Evolutionary conservation across 2,329 filamentous ascomycete species (phyloP), one percentile per base, ranked within the genome.

Genomic region (Botrytis pseudocinerea): DNA sequence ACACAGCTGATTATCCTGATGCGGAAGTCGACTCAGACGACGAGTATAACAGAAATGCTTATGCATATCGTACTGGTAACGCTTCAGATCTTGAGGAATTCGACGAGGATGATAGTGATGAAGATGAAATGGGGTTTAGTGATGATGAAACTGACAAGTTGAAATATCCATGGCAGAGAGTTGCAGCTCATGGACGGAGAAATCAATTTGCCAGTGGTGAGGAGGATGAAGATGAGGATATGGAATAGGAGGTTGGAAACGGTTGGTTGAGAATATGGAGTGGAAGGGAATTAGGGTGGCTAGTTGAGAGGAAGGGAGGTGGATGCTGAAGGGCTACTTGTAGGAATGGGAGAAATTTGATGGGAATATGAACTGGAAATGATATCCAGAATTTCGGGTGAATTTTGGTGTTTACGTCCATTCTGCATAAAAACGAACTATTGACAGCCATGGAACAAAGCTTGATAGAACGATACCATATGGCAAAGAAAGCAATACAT

Each of bases 1-100:
- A 94, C 79, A 89, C 90, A 5, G 91, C 92, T 71, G 92, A 95
- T 80, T 95, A 95, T 77, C 92, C 92, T 0, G 92, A 95, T 75
- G 92, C 95, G 71, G 92, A 95, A 80, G 86, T 94, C 22, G 90
- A 89, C 62, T 91, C 89, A 25, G 92, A 94, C 77, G 90, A 92
- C 76, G 90, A 92, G 80, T 88, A 85, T 75, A 87, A 85, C 61
- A 83, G 84, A 16, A 85, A 88, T 71, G 80, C 88, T 1, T 90
- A 90, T 79, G 81, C 83, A 48, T 90, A 86, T 78, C 84, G 85
- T 61, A 87, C 83, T 25, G 74, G 74, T 20, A 79, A 79, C 69
- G 75, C 78, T 12, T 80, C 78, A 20, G 80, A 81, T 74, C 71
- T 78, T 0, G 79, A 81, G 51, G 80, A 80, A 57, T 80, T 76